Base-by-base conservation (phyloP, 1,284 basidiomycete species). In the Ustilago crameri region DNA sequence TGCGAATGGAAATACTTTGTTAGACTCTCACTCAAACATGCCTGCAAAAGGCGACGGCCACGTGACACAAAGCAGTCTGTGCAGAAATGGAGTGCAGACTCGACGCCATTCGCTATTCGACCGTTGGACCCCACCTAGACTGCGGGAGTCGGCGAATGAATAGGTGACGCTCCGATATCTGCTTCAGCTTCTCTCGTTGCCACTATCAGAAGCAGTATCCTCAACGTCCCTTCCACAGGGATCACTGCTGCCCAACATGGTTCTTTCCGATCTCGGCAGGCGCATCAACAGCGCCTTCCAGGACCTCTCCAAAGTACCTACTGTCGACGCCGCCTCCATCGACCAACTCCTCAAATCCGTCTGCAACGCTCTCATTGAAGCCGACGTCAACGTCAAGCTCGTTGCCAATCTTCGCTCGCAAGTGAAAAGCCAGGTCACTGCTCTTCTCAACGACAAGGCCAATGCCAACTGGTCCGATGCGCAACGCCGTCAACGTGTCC, bases 351-450 rank as follows among this genome's bases (percentile, higher is more conserved):
- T 99, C 73, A 98, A 98, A 85, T 92, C 95, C 84, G 92, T 99
- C 71, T 94, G 93, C 68, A 88, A 93, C 24, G 96, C 95, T 2
- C 86, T 99, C 46, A 88, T 98, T 51, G 94, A 97, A 85, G 91
- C 94, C 26, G 96, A 99, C 85, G 95, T 99, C 64, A 99, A 98
- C 82, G 95, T 99, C 78, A 95, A 95, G 83, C 89, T 98, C 22
- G 96, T 98, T 24, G 88, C 92, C 9, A 89, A 90, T 55, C 85
- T 98, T 57, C 88, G 95, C 70, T 89, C 91, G 72, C 93, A 93
- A 82, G 93, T 98, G 32, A 74, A 74, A 40, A 24, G 41, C 7
- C 83, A 95, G 93, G 85, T 87, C 88, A 20, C 94, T 91, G 71
- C 69, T 2, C 52, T 75, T n/a, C 75, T 82, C 49, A 78, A 82